Evolutionary conservation across 495 filamentous ascomycete species (phyloP), one percentile per base, ranked within the genome.

Genomic region (Penicillium mononematosum): DNA sequence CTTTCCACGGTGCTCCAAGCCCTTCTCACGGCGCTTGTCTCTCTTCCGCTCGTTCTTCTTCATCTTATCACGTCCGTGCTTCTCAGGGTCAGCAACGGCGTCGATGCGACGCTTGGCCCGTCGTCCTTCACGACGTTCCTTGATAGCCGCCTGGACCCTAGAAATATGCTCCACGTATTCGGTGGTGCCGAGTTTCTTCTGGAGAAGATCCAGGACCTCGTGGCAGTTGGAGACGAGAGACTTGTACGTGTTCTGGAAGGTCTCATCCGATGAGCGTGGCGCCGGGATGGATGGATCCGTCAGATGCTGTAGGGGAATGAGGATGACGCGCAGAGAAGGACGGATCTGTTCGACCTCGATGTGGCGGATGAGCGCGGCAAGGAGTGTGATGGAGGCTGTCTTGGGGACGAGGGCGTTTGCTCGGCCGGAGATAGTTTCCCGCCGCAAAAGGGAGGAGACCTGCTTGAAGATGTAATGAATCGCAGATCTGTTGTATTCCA

Each of bases 31-130:
- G 68, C 89, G 83, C 75, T 84, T 86, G 60, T 84, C 88, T 70
- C 85, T 91, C 81, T 93, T 92, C 75, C 85, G 86, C 63, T 92
- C 92, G 55, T 87, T 85, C 75, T 88, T 93, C 73, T 85, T 88
- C 72, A 81, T 84, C 85, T 98, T 98, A 61, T 87, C 84, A 64
- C 78, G 78, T 11, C 85, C 90, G 56, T 81, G 82, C 62, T 78
- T 85, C 77, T 96, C 91, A 10, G 94, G 93, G 57, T 88, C 83
- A 27, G 78, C 81, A 19, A 98, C 86, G 27, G 88, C 87, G 64
- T 93, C 91, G 56, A 97, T 88, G 67, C 87, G 88, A 62, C 94
- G 78, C 81, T 98, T 97, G 51, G 76, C 81, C 41, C 87, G 84
- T 67, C 94, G 75, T 48, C 82, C 83, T 61, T 88, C 84, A 58